phyloP scores from a whole-genome alignment of 2,329 filamentous ascomycete species.

The Dactylellina haptotyla region DNA sequence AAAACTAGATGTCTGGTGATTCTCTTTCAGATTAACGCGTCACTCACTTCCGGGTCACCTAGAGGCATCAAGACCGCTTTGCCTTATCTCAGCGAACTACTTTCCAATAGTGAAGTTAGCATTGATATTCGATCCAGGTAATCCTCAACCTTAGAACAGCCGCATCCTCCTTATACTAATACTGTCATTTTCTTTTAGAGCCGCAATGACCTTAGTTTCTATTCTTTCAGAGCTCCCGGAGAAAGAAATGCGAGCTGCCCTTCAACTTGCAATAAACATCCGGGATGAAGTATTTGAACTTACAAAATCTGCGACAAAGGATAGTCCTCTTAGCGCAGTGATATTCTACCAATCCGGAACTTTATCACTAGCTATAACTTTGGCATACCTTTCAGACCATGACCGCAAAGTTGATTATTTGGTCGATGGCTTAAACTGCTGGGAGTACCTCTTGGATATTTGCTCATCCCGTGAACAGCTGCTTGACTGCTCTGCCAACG shows the following conservation, averaged over 20 bases:
- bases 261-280: conserved; percentile 22
- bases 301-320: conserved; percentile 9
- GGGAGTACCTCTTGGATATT: conserved; percentile 55
- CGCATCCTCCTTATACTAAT: neutral
- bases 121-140: conserved; percentile 37
- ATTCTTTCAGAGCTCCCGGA: conserved; percentile 30
- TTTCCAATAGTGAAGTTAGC: neutral
- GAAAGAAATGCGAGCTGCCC: conserved; percentile 19
- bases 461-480: conserved; percentile 26
- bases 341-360: conserved; percentile 38
- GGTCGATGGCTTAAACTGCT: conserved; percentile 55
- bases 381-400: conserved; percentile 34
- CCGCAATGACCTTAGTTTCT: conserved; percentile 31
- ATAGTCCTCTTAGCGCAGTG: conserved; percentile 8
- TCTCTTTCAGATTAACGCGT: conserved; percentile 39
- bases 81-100: conserved; percentile 25
- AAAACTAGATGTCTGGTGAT: conserved; percentile 10
- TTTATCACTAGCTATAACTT: conserved; percentile 31
- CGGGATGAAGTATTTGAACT: conserved; percentile 25
- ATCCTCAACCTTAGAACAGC: neutral
- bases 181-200: neutral
- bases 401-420: conserved; percentile 47
- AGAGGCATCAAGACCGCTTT: conserved; percentile 18
- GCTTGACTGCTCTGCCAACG: conserved; percentile 28
- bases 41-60: conserved; percentile 8